Evolutionary conservation across 768 basidiomycete genomes (phyloP), one percentile per base, ranked within the genome.

Genomic region (Pulveroboletus sp.): DNA sequence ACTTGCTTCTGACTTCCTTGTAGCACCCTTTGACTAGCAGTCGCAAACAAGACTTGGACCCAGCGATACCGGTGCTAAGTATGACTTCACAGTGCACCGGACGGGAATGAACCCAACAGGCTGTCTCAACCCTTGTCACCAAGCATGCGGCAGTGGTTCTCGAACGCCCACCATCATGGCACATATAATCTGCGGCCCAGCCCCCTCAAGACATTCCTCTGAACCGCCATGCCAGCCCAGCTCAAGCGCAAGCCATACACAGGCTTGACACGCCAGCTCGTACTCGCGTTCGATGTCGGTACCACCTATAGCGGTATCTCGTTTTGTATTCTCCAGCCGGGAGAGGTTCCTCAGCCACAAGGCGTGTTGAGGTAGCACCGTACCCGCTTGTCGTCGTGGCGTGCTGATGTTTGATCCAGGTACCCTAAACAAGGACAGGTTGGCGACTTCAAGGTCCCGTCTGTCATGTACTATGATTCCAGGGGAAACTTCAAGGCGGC

Each of bases 361-460:
- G 47, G 58, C 4, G 64, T 66, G n/a, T 45, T 31, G 20, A 61
- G 33, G 58, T 52, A 39, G 29, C 5, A n/a, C n/a, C 9, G 27
- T 11, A 2, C 5, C 25, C 24, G 9, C 10, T 32, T 11, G 19
- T 20, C 0, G 1, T 31, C 21, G 4, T 12, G 5, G 29, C 14
- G 10, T 21, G 13, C 20, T 13, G 31, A n/a, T 46, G 25, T 29
- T 43, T 47, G 40, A 53, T 49, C 19, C 24, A 64, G 69, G 23
- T 72, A 64, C 45, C 72, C 73, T 7, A 71, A 69, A 1, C 72
- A 74, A 34, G 70, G 72, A 41, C 58, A 66, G 45, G 52, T 64
- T 4, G 72, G 73, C 12, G 69, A 72, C 39, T 70, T 62, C 34
- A 77, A 77, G 52, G 70, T 77, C 14, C 76, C 77, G 0, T 72